Evolutionary conservation across 2,329 filamentous ascomycete species (phyloP).

Genomic region (Escovopsis sp.): DNA sequence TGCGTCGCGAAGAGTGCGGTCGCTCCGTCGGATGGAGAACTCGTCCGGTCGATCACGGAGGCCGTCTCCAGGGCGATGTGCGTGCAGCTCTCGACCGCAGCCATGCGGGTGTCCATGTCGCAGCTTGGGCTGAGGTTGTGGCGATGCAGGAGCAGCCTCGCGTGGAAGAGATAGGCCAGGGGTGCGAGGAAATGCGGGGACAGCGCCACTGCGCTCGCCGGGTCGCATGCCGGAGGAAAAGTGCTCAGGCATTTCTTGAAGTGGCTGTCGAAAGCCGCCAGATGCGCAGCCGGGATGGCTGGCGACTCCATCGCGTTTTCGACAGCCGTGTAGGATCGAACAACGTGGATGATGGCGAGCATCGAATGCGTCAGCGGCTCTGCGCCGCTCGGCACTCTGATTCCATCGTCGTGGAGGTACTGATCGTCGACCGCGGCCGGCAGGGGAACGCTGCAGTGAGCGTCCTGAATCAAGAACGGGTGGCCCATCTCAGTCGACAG

Average conservation of each 20-base stretch:
- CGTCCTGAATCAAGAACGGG: constrained; percentile 70
- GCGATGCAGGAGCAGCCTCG: constrained; percentile 71
- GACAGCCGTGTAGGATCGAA: constrained; percentile 61
- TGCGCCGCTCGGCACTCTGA: constrained; percentile 33
- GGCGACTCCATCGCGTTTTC: constrained; percentile 54
- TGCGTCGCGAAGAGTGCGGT: constrained; percentile 67
- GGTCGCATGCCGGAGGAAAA: constrained; percentile 62
- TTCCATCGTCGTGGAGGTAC: constrained; percentile 46
- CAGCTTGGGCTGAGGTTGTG: constrained; percentile 71
- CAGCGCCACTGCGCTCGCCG: constrained; percentile 48
- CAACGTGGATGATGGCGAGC: constrained; percentile 65
- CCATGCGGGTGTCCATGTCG: constrained; percentile 45
- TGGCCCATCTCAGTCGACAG: constrained; percentile 67
- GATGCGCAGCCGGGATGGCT: constrained; percentile 47
- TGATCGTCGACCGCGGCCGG: constrained; percentile 72
- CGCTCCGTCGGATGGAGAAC: constrained; percentile 48
- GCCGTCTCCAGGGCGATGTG: constrained; percentile 65
- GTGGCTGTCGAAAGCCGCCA: constrained; percentile 69
- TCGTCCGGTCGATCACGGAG: constrained; percentile 52
- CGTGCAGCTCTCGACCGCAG: constrained; percentile 65
- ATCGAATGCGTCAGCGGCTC: constrained; percentile 53
- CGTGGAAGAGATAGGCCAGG: constrained; percentile 64
- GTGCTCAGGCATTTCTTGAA: constrained; percentile 59
- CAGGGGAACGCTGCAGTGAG: constrained; percentile 71
- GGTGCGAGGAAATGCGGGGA: constrained; percentile 62